Percentiles rank a stretch among this genome's conserved stretches.
These are phyloP conservation scores for Trichosporon asahii DNA, from an alignment of 1,284 basidiomycete genomes.

Conservation along the genomic window DNA sequence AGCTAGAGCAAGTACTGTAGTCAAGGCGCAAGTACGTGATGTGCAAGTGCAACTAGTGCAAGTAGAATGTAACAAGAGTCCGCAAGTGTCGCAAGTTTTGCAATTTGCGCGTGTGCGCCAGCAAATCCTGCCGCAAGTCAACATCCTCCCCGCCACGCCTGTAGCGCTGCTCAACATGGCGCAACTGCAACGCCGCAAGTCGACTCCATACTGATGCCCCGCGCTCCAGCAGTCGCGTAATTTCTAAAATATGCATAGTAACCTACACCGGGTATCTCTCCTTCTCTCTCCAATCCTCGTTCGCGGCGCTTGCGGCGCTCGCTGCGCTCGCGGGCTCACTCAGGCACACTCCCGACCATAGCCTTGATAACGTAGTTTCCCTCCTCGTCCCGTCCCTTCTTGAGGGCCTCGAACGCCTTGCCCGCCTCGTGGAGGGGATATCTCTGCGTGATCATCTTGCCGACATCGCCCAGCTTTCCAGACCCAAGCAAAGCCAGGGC, in stretches of 20 bases:
- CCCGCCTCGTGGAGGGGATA: constrained; percentile 65
- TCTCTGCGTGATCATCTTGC: constrained; percentile 76
- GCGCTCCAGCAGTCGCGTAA: background rate
- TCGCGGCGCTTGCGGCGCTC: too few species aligned
- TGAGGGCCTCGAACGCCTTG: constrained; percentile 74
- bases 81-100: too few species aligned
- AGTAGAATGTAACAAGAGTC: background rate
- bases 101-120: too few species aligned
- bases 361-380: constrained; percentile 82
- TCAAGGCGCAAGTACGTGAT: background rate
- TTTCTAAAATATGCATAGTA: background rate
- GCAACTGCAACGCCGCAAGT: background rate
- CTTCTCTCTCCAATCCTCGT: too few species aligned
- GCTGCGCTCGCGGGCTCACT: constrained; percentile 9
- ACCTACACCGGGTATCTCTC: background rate
- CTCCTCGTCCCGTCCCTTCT: constrained; percentile 68
- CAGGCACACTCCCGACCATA: constrained; percentile 57
- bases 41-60: background rate
- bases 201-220: background rate
- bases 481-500: constrained; percentile 71
- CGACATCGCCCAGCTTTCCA: constrained; percentile 62
- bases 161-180: background rate
- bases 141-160: background rate
- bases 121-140: background rate
- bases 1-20: background rate